Base-by-base conservation (phyloP, 805 yeast genomes). In the Diddensiella transvaalensis region DNA sequence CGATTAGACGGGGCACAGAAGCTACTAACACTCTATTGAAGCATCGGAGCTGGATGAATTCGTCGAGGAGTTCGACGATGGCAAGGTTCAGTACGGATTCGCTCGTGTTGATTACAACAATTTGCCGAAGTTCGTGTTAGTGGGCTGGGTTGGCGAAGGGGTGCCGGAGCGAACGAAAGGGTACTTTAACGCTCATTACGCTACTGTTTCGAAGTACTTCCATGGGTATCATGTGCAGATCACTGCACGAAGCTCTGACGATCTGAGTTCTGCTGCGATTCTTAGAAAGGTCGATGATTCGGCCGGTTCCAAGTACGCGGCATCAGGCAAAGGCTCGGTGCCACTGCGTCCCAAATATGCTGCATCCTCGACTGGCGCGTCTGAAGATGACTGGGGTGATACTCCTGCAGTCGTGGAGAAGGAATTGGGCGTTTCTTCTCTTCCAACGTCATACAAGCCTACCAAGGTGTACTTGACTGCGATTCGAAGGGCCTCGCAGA, bases 111-210 rank as follows among this genome's bases (percentile, higher is more conserved):
- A 82, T 49, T 95, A 91, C 48, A 91, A 91, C 48, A 95, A 93
- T n/a, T 90, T 93, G 30, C 78, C 79, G 61, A 93, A 93, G 72
- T 74, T 87, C 55, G 77, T 91, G 26, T 72, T 93, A 42, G 74
- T 93, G 33, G 98, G 97, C 44, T 91, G 96, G 96, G 71, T 68
- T 40, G 99, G 99, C 4, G 98, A 93, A 66, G 87, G 91, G 48
- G 90, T 96, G 19, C 95, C 97, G 19, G 70, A 65, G 46, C 65
- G 67, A 35, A 62, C 64, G 42, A 68, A 72, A 51, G 71, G 73
- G n/a, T 66, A 65, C 45, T 72, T 72, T 62, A 68, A 64, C 53
- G 63, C 74, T 18, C 75, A 72, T 54, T 64, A 67, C 50, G 57
- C 67, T 17, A 49, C 71, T 1, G 70, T 72, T 13, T 66, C 74